Evolutionary conservation across 2,329 filamentous ascomycete species (phyloP).

Genomic region (Harringtonia lauricola): DNA sequence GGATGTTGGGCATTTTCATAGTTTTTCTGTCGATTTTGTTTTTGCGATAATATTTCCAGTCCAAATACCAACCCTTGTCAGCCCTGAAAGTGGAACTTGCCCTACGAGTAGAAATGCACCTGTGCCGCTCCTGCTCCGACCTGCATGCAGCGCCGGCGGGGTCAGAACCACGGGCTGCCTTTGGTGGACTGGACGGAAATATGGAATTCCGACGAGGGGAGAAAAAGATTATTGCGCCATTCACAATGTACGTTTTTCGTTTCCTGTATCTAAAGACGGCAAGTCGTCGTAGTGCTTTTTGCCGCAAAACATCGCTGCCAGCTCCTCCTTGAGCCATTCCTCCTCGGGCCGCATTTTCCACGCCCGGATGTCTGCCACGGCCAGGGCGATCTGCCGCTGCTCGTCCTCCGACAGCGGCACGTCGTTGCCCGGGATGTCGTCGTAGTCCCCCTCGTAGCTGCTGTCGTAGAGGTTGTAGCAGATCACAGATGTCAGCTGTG

Average conservation of each 20-base stretch:
- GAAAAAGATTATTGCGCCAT: too few relatives aligned
- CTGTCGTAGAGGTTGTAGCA: neutral
- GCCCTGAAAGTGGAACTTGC: neutral
- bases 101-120: neutral
- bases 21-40: too few relatives aligned
- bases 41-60: too few relatives aligned
- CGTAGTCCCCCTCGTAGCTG: neutral
- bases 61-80: neutral
- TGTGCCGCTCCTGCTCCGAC: neutral
- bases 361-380: neutral
- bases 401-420: neutral
- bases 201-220: too few relatives aligned
- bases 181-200: too few relatives aligned
- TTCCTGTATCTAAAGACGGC: neutral
- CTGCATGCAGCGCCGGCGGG: neutral
- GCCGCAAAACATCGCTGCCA: neutral
- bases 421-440: neutral
- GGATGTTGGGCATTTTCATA: too few relatives aligned
- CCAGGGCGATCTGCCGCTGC: neutral
- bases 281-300: neutral
- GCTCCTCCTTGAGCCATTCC: neutral
- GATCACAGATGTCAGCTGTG: neutral
- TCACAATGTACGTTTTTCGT: too few relatives aligned
- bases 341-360: slow-evolving; percentile 1
- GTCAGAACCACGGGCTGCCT: too few relatives aligned